Evolutionary conservation across 306 rosid genomes (phyloP).

Genomic region (Cucumis hystrix): DNA sequence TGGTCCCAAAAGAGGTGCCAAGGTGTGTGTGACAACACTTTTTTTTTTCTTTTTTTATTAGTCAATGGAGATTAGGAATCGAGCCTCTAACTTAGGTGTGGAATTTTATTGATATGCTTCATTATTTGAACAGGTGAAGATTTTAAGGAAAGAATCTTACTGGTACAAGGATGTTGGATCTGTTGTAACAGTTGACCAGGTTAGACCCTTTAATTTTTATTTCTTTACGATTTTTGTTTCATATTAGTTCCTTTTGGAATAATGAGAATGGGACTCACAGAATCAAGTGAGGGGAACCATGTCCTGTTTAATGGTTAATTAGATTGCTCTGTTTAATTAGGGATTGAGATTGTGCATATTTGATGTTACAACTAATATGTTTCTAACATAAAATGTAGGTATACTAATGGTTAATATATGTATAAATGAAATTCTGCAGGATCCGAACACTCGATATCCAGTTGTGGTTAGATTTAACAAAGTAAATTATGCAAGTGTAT

Average conservation of each 20-base stretch:
- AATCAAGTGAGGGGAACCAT: background rate
- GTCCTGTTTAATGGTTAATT: background rate
- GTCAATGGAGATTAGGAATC: background rate
- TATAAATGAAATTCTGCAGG: slow-evolving; percentile 1
- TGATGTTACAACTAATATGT: background rate
- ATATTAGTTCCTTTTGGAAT: background rate
- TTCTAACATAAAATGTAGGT: no score
- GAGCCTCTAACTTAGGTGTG: background rate
- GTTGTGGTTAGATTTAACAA: slow-evolving; percentile 19
- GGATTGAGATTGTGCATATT: background rate
- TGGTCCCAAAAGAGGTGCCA: slow-evolving; percentile 18
- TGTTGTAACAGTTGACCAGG: slow-evolving; percentile 18
- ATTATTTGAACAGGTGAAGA: slow-evolving; percentile 11
- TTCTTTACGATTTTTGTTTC: no score
- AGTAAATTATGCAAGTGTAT: slow-evolving; percentile 19
- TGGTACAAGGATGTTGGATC: slow-evolving; percentile 17
- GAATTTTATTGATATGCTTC: background rate
- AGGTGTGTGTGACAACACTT: background rate
- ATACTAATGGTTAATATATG: no score
- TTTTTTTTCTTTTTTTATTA: background rate
- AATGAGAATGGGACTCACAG: background rate
- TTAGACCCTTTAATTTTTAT: background rate
- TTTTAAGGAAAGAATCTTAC: slow-evolving; percentile 15
- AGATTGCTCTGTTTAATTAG: background rate
- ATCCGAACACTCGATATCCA: slow-evolving; percentile 13